Percentiles rank a stretch among this genome's conserved stretches.
Evolutionary conservation across 2,329 filamentous ascomycete species (phyloP).

Genomic region (Aspergillus aculeatus): DNA sequence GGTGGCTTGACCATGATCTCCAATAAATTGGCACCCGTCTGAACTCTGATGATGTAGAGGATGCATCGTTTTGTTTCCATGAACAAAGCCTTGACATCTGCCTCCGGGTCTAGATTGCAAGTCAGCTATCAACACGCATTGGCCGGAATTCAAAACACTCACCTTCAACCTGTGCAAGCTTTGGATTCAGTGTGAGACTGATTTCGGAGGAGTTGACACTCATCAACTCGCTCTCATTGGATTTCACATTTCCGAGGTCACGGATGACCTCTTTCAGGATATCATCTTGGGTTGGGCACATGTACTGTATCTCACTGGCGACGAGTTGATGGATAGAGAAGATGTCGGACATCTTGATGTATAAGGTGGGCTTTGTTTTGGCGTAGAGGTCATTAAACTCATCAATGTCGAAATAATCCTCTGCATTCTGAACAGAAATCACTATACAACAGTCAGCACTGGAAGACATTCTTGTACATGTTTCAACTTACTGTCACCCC

Average conservation of each 20-base stretch:
- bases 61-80: slow-evolving; percentile 98
- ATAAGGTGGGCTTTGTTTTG: slow-evolving; percentile 94
- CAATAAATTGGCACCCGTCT: slow-evolving; percentile 86
- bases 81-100: slow-evolving; percentile 85
- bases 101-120: slow-evolving; percentile 70
- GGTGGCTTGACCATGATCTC: slow-evolving; percentile 94
- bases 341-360: slow-evolving; percentile 97
- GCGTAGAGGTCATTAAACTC: slow-evolving; percentile 98
- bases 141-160: slow-evolving; percentile 20
- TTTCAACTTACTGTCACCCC: slow-evolving; percentile 57
- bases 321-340: slow-evolving; percentile 93
- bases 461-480: background rate
- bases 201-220: slow-evolving; percentile 85
- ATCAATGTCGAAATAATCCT: slow-evolving; percentile 94
- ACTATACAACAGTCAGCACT: slow-evolving; percentile 50
- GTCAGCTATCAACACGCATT: slow-evolving; percentile 17
- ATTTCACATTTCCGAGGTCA: slow-evolving; percentile 93
- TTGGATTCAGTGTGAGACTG: slow-evolving; percentile 83
- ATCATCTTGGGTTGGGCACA: slow-evolving; percentile 81
- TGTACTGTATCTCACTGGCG: slow-evolving; percentile 70
- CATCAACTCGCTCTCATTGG: slow-evolving; percentile 89
- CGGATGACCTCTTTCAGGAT: slow-evolving; percentile 86
- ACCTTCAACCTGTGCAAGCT: slow-evolving; percentile 80
- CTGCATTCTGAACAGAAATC: slow-evolving; percentile 80
- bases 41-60: slow-evolving; percentile 94